Evolutionary conservation across 176 grass and related monocot genomes (phyloP).

Genomic region (Calamus simplicifolius): DNA sequence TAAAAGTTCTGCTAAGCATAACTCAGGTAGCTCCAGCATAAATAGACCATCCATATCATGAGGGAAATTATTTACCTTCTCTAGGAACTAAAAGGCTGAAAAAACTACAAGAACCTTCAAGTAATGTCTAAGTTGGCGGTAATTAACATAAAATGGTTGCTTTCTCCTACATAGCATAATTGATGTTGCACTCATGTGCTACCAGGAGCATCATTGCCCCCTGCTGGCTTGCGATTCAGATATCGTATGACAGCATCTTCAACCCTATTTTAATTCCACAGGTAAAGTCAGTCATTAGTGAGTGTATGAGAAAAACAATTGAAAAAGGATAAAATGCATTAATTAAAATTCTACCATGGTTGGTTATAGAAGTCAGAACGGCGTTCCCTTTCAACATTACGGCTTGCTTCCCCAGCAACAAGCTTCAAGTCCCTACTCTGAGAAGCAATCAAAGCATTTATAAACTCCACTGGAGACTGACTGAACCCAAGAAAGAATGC

Average conservation of each 20-base stretch:
- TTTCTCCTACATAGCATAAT: too few relatives aligned
- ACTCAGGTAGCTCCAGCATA: too few relatives aligned
- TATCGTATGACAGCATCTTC: constrained; percentile 14
- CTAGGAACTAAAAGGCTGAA: too few relatives aligned
- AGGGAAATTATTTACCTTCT: too few relatives aligned
- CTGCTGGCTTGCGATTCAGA: constrained; percentile 12
- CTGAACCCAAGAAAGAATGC: constrained; percentile 98
- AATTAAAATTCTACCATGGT: constrained; percentile 54
- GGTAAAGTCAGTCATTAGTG: not conserved
- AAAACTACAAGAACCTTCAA: too few relatives aligned
- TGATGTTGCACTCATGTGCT: constrained; percentile 3
- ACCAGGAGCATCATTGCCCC: constrained; percentile 12
- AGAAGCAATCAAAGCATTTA: constrained; percentile 81
- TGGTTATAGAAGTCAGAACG: constrained; percentile 87
- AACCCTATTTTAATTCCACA: constrained; percentile 6
- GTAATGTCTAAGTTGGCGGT: too few relatives aligned
- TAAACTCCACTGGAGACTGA: constrained; percentile 90
- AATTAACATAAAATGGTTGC: too few relatives aligned
- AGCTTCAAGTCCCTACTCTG: constrained; percentile 99
- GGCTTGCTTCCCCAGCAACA: constrained; percentile 67
- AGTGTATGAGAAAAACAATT: not conserved
- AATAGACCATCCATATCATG: too few relatives aligned
- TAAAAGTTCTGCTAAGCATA: too few relatives aligned
- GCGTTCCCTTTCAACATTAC: constrained; percentile 75
- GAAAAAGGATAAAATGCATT: not conserved